phyloP scores from a whole-genome alignment of 129 eudicot genomes.

The Kitagawia praeruptora region DNA sequence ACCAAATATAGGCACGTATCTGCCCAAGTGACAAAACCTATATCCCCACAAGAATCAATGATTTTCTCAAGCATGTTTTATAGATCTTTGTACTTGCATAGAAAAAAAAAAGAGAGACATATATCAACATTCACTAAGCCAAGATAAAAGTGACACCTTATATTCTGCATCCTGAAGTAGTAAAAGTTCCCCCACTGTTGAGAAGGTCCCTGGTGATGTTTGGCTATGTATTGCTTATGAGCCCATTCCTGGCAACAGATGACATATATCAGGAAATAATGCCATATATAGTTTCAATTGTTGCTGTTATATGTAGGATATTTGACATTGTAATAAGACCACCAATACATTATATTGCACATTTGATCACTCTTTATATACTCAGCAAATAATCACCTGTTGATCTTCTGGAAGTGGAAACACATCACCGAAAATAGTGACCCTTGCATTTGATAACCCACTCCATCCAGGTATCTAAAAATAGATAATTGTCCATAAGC shows the following conservation, averaged over 20 bases:
- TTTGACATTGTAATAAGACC: not conserved
- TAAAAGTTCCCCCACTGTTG: constrained; percentile 98
- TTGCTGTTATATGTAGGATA: not conserved
- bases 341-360: not conserved
- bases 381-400: constrained; percentile 42
- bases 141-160: constrained; percentile 44
- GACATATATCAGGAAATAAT: not conserved
- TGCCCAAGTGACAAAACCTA: not conserved
- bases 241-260: constrained; percentile 75
- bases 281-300: not conserved
- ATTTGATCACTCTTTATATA: not conserved
- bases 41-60: not conserved
- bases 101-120: not conserved
- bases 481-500: constrained; percentile 20
- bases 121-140: not conserved
- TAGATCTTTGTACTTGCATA: not conserved
- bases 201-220: constrained; percentile 96
- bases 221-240: constrained; percentile 82
- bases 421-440: constrained; percentile 91
- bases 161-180: constrained; percentile 95
- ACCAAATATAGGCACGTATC: not conserved
- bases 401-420: constrained; percentile 80
- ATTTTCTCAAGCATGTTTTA: not conserved
- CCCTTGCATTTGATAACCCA: constrained; percentile 97
- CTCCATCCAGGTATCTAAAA: constrained; percentile 97